Evolutionary conservation across 371 early-diverging fungal genomes (phyloP).

Genomic region (Rhizopus sp.): DNA sequence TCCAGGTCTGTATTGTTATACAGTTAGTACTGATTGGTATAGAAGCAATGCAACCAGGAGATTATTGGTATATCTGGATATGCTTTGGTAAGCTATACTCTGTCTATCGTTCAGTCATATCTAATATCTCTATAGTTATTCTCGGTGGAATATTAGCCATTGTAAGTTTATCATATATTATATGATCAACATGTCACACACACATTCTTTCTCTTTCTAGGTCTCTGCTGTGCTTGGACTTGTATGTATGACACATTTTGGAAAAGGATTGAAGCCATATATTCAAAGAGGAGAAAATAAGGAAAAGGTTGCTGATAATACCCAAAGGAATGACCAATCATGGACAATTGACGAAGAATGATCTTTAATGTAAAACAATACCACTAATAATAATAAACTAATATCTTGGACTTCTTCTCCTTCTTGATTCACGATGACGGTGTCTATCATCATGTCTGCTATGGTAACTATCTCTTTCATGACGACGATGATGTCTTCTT

Average conservation of each 20-base stretch:
- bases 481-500: constrained; percentile 30
- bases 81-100: constrained; percentile 42
- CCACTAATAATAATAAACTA: background rate
- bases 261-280: constrained; percentile 42
- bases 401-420: constrained; percentile 16
- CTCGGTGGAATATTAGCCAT: constrained; percentile 40
- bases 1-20: constrained; percentile 37
- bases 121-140: constrained; percentile 23
- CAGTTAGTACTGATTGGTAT: constrained; percentile 38
- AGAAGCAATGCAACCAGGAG: constrained; percentile 22
- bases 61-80: constrained; percentile 50
- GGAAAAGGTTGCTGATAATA: constrained; percentile 13
- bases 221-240: constrained; percentile 25
- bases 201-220: constrained; percentile 10
- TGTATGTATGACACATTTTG: constrained; percentile 41
- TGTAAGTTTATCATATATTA: constrained; percentile 20
- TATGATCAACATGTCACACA: background rate
- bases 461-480: constrained; percentile 7
- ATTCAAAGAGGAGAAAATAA: constrained; percentile 46
- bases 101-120: background rate
- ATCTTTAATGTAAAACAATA: constrained; percentile 1
- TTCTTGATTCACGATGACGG: constrained; percentile 19
- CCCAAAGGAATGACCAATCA: constrained; percentile 23
- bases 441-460: constrained; percentile 16
- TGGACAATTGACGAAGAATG: constrained; percentile 52